Base-by-base conservation (phyloP, 2,329 filamentous ascomycete genomes). In the Cercospora sp. region DNA sequence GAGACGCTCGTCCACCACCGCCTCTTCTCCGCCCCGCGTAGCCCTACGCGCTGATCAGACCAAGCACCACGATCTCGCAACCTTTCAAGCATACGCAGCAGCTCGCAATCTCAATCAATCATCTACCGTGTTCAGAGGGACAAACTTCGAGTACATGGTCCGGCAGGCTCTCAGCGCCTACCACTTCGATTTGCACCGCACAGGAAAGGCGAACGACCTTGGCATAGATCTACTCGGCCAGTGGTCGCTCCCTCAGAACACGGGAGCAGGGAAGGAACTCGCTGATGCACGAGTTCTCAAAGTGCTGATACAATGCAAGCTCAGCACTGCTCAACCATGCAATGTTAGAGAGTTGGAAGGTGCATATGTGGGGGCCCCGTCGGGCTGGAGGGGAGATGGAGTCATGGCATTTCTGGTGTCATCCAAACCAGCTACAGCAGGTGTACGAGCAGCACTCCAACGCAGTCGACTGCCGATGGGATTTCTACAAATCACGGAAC, bases 311-410 rank as follows among this genome's bases (percentile, higher is more conserved):
- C 91, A 94, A 77, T 94, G 92, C 83, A 95, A 94, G 78, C 77
- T 81, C 18, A 80, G 82, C 57, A 78, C 83, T 12, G 83, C 87
- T 0, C 74, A 73, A 3, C 91, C 91, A 0, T 81, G 84, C 34
- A 81, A 88, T 58, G 81, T 92, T 8, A 86, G 91, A n/a, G 91
- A 94, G 80, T 84, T 94, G 3, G 91, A 93, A 76, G 94, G 94
- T 3, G 88, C 92, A 0, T 91, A 95, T 75, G 84, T 85, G 1
- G 89, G 88, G 12, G 91, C 91, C 6, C 93, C 93, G 1, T 81
- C 85, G 0, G 90, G 89, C 0, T 97, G 91, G 91, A 84, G 88
- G 63, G 87, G 86, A 0, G 78, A 82, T 1, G 84, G 86, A 13
- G 88, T 91, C 5, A 78, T 97, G 37, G 94, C 88, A 0, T 75